Percentiles rank a stretch among this genome's conserved stretches.
These are phyloP conservation scores for Tetrapisispora nanseiensis DNA, from an alignment of 805 yeast species.

Conservation along the genomic window DNA sequence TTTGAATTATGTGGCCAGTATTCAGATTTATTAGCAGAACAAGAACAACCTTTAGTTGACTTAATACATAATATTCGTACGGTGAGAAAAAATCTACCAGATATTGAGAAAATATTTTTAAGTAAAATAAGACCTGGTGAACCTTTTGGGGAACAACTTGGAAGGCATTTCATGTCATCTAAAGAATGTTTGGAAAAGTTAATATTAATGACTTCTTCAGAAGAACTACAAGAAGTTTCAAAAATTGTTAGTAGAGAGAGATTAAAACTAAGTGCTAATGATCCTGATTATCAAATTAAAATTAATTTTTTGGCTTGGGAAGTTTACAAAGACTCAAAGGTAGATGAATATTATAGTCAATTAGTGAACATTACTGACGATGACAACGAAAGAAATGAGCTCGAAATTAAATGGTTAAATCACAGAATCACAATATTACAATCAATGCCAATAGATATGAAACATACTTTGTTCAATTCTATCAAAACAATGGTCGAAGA, in stretches of 20 bases:
- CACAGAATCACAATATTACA: slow-evolving; percentile 46
- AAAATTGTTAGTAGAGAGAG: slow-evolving; percentile 37
- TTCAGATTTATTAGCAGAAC: slow-evolving; percentile 33
- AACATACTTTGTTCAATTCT: slow-evolving; percentile 32
- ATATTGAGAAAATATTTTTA: slow-evolving; percentile 40
- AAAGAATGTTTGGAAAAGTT: slow-evolving; percentile 37
- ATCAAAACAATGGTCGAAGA: slow-evolving; percentile 55
- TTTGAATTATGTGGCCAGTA: slow-evolving; percentile 40
- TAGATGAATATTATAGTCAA: slow-evolving; percentile 45
- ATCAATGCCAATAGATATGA: slow-evolving; percentile 39
- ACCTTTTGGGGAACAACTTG: slow-evolving; percentile 42
- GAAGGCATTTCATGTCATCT: slow-evolving; percentile 38
- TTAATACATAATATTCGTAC: slow-evolving; percentile 37
- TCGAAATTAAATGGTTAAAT: slow-evolving; percentile 52
- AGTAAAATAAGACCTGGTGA: slow-evolving; percentile 47
- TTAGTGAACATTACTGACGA: slow-evolving; percentile 52
- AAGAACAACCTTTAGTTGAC: slow-evolving; percentile 41
- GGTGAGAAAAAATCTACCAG: slow-evolving; percentile 34
- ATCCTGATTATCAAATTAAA: slow-evolving; percentile 34
- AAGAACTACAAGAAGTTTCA: slow-evolving; percentile 36
- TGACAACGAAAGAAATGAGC: slow-evolving; percentile 45
- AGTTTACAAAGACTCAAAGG: slow-evolving; percentile 39
- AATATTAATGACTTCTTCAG: slow-evolving; percentile 31
- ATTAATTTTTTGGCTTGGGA: slow-evolving; percentile 36
- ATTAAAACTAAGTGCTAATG: slow-evolving; percentile 37